Evolutionary conservation across 192 early-diverging fungal genomes (phyloP).

Genomic region (Piromyces finnis): DNA sequence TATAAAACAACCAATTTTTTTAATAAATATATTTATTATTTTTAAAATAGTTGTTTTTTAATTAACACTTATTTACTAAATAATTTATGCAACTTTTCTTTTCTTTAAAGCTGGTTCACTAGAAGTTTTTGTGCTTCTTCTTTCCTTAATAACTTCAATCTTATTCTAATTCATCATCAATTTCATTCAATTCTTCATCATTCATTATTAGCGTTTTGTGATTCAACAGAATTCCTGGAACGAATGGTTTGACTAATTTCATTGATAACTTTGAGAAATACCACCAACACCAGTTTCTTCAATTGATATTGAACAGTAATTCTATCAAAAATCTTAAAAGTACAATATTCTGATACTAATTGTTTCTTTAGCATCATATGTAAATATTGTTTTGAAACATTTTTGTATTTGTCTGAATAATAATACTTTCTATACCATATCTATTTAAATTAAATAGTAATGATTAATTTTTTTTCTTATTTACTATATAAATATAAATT

Average conservation of each 20-base stretch:
- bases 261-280: slow-evolving; percentile 18
- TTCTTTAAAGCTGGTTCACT: background rate
- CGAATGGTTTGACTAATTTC: slow-evolving; percentile 20
- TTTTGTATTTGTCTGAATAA: slow-evolving; percentile 36
- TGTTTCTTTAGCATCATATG: slow-evolving; percentile 8
- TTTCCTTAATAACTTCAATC: background rate
- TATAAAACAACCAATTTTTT: too few relatives aligned
- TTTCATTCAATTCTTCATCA: background rate
- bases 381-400: slow-evolving; percentile 15
- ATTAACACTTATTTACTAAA: too few relatives aligned
- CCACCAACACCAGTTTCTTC: slow-evolving; percentile 26
- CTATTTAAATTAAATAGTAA: too few relatives aligned
- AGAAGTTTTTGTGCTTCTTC: background rate
- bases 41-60: too few relatives aligned
- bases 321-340: slow-evolving; percentile 59
- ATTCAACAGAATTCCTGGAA: slow-evolving; percentile 5
- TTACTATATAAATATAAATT: background rate
- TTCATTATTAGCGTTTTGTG: background rate
- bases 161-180: background rate
- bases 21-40: too few relatives aligned
- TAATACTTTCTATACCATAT: slow-evolving; percentile 86
- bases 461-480: too few relatives aligned
- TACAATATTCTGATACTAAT: slow-evolving; percentile 12
- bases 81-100: background rate
- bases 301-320: slow-evolving; percentile 54